Evolutionary conservation across 768 basidiomycete genomes (phyloP), one percentile per base, ranked within the genome.

Genomic region (Hygrophoropsis aurantiaca): DNA sequence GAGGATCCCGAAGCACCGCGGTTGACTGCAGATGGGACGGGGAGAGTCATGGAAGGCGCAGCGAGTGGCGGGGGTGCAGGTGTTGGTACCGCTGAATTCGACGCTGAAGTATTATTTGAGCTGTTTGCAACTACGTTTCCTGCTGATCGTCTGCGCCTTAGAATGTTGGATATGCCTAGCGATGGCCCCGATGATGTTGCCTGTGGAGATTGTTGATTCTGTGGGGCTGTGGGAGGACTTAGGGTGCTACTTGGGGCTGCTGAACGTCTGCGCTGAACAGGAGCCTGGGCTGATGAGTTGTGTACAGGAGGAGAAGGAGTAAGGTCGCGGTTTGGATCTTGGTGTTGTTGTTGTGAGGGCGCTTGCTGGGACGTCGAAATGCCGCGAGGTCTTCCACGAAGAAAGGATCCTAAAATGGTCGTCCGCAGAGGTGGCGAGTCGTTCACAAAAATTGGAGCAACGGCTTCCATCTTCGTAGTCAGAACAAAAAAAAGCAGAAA

Each of bases 371-470:
- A 82, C 64, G 82, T 77, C 25, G 84, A 85, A 37, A 77, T 70
- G 61, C 84, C 85, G 56, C 85, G 75, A 15, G 84, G 85, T 51
- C 86, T 72, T 38, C 79, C 80, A 49, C 86, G 81, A 50, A 90
- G 74, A 64, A 88, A 81, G 42, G 82, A 82, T 49, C 85, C 81
- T 39, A 90, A 75, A 63, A 90, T 87, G 50, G 82, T 82, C 47
- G 80, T 73, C 47, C 85, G 74, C 26, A 75, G 64, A 32, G 67
- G 61, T 32, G 66, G 60, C 32, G 70, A 46, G 45, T 63, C 66
- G 46, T 53, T 47, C 40, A 46, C 42, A 27, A 49, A 42, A 26
- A 58, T 35, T 13, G 35, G 51, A 5, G 43, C 42, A 13, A 27
- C 40, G 24, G 47, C 42, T 21, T 51, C 51, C 58, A 59, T 59